These are phyloP conservation scores for Suhomyces canberraensis DNA, from an alignment of 805 yeast species.

Conservation along the genomic window DNA sequence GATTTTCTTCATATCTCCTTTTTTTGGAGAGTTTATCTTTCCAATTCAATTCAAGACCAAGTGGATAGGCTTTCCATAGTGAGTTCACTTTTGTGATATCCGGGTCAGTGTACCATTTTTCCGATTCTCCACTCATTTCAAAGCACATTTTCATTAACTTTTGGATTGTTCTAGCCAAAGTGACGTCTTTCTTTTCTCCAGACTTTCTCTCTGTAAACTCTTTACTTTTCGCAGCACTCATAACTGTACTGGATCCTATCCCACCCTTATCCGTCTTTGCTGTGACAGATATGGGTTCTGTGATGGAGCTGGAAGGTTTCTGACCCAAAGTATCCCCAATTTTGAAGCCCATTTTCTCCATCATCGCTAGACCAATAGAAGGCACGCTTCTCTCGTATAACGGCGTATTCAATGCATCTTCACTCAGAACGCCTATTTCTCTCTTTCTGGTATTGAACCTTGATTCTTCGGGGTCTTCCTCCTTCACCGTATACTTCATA, in stretches of 20 bases:
- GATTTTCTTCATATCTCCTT: slow-evolving; percentile 26
- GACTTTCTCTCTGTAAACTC: slow-evolving; percentile 13
- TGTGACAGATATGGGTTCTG: slow-evolving; percentile 16
- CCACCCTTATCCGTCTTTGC: slow-evolving; percentile 17
- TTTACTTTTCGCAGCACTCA: slow-evolving; percentile 10
- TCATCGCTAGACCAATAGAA: slow-evolving; percentile 48
- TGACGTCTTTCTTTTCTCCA: slow-evolving; percentile 11
- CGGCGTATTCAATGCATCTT: slow-evolving; percentile 6
- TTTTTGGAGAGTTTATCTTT: slow-evolving; percentile 1
- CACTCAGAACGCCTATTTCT: no score
- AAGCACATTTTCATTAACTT: slow-evolving; percentile 42
- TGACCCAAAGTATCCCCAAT: slow-evolving; percentile 47
- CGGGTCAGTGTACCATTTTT: slow-evolving; percentile 20
- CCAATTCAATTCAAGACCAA: slow-evolving; percentile 1
- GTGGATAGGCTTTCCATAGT: slow-evolving; percentile 39
- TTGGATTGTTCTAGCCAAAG: slow-evolving; percentile 9
- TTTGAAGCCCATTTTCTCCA: slow-evolving; percentile 59
- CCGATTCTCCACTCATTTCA: slow-evolving; percentile 39
- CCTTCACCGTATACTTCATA: neutral
- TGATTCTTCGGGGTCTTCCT: no score
- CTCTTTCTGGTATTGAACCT: no score
- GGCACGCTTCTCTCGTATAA: slow-evolving; percentile 3
- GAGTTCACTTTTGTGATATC: slow-evolving; percentile 28
- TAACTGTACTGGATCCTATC: slow-evolving; percentile 13
- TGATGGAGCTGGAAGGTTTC: neutral